phyloP scores from a whole-genome alignment of 306 rosid species.

The Echinosophora koreensis region DNA sequence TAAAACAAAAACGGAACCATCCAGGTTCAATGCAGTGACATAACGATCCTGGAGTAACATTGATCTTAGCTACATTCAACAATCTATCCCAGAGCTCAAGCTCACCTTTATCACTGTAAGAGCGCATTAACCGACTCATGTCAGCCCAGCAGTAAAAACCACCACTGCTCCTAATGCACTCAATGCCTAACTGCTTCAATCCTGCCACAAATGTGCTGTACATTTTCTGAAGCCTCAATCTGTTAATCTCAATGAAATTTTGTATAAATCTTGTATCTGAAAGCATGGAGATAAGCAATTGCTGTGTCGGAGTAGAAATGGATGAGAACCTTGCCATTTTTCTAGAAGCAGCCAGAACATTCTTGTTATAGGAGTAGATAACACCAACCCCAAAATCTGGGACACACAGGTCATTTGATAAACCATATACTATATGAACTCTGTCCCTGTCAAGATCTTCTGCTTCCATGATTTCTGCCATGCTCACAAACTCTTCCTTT shows the following conservation, averaged over 20 bases:
- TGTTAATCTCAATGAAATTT: constrained; percentile 58
- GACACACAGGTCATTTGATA: constrained; percentile 83
- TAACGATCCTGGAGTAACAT: constrained; percentile 84
- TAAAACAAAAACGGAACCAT: constrained; percentile 88
- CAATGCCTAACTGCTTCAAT: constrained; percentile 77
- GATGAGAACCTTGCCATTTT: constrained; percentile 78
- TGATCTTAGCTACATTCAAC: constrained; percentile 76
- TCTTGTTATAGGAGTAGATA: constrained; percentile 82
- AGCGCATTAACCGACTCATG: constrained; percentile 71
- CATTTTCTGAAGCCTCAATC: constrained; percentile 62
- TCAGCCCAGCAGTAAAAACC: constrained; percentile 96
- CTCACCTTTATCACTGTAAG: constrained; percentile 91
- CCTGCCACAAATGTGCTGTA: constrained; percentile 66
- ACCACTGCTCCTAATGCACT: constrained; percentile 71
- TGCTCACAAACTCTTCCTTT: constrained; percentile 68
- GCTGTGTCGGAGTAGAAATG: constrained; percentile 80
- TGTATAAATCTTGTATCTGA: constrained; percentile 70
- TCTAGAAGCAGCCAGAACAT: constrained; percentile 72
- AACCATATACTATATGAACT: constrained; percentile 79
- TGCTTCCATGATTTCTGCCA: constrained; percentile 74
- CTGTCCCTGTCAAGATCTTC: constrained; percentile 76
- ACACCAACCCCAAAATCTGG: constrained; percentile 80
- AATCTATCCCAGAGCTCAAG: constrained; percentile 93
- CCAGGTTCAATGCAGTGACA: constrained; percentile 94
- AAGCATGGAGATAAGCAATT: constrained; percentile 78